Conservation (phyloP, 441 rosid genomes). For the Populus tomentosa region DNA sequence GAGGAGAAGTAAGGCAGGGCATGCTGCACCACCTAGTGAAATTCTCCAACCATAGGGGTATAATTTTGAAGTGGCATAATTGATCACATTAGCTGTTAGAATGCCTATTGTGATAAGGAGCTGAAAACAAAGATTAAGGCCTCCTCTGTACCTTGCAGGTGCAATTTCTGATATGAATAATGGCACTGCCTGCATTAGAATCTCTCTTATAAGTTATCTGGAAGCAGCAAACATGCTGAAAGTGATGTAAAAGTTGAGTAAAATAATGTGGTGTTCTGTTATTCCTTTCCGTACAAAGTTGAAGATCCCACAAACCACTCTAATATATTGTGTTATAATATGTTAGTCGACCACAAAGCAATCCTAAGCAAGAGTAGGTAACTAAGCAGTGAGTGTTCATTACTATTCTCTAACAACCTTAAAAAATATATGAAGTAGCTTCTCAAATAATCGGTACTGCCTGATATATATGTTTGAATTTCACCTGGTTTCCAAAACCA, state of each 20-base stretch:
- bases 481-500: slow-evolving; percentile 70
- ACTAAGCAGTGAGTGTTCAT: not conserved
- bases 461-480: not conserved
- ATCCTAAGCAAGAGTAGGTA: not conserved
- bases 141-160: slow-evolving; percentile 58
- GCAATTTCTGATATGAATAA: slow-evolving; percentile 81
- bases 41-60: slow-evolving; percentile 59
- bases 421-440: not conserved
- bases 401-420: too few species aligned
- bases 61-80: slow-evolving; percentile 40
- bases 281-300: too few species aligned
- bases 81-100: slow-evolving; percentile 46
- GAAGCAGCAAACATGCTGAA: not conserved
- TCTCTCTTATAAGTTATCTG: not conserved
- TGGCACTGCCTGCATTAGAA: slow-evolving; percentile 61
- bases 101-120: slow-evolving; percentile 67
- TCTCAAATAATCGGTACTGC: not conserved
- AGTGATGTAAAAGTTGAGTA: not conserved
- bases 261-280: not conserved
- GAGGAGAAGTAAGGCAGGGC: slow-evolving; percentile 57
- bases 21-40: slow-evolving; percentile 62
- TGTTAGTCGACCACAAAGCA: not conserved
- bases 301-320: not conserved
- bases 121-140: slow-evolving; percentile 62
- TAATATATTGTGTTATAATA: not conserved